Conservation (phyloP, 2,329 filamentous ascomycete genomes). For the Aureobasidium subglaciale region DNA sequence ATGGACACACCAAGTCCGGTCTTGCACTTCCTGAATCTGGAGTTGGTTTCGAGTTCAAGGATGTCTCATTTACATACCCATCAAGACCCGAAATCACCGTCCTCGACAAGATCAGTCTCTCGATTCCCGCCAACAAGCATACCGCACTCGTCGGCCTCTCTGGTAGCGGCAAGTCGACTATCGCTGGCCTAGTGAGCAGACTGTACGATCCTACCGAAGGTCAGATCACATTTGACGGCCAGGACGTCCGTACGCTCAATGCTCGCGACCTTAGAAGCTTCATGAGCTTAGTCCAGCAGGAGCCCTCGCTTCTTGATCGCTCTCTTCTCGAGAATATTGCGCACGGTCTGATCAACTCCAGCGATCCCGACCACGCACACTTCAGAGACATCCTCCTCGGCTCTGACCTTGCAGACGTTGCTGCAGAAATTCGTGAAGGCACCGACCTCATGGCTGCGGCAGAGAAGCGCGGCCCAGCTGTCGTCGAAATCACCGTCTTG, state of each 20-base stretch:
- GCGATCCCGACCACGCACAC: slow-evolving; percentile 26
- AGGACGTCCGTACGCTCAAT: slow-evolving; percentile 33
- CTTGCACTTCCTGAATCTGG: slow-evolving; percentile 20
- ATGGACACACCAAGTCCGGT: slow-evolving; percentile 29
- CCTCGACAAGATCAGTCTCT: slow-evolving; percentile 31
- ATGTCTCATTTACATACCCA: slow-evolving; percentile 37
- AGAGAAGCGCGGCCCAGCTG: slow-evolving; percentile 36
- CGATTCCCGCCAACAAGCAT: slow-evolving; percentile 31
- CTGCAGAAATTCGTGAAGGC: slow-evolving; percentile 46
- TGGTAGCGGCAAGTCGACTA: slow-evolving; percentile 37
- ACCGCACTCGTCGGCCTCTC: slow-evolving; percentile 39
- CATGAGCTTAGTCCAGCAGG: slow-evolving; percentile 41
- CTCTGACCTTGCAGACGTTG: slow-evolving; percentile 43
- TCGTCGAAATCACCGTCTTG: slow-evolving; percentile 46
- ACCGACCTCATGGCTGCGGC: slow-evolving; percentile 41
- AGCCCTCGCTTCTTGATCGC: slow-evolving; percentile 44
- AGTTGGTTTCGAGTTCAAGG: slow-evolving; percentile 28
- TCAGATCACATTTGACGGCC: slow-evolving; percentile 31
- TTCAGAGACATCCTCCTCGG: slow-evolving; percentile 44
- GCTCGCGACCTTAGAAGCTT: slow-evolving; percentile 30
- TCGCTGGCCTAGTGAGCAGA: slow-evolving; percentile 30
- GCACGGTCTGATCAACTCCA: slow-evolving; percentile 41
- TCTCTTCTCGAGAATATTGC: slow-evolving; percentile 50
- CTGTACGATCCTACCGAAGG: slow-evolving; percentile 33
- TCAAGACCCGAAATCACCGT: slow-evolving; percentile 35